These are phyloP conservation scores for Backusella macrospora DNA, from an alignment of 192 early-diverging fungal species.

Conservation along the genomic window DNA sequence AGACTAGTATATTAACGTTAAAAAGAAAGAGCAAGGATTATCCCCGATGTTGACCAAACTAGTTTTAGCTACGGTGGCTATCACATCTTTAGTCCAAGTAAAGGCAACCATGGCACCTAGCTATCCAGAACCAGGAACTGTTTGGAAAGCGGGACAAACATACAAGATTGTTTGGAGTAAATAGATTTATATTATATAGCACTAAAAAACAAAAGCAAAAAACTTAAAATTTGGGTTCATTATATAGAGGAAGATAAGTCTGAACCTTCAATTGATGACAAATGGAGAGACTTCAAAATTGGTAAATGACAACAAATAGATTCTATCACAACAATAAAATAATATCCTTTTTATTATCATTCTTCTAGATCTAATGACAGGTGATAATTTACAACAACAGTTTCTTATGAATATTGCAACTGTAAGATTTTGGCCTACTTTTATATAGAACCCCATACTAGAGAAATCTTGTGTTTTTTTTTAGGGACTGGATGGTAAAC, in stretches of 20 bases:
- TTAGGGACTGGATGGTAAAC: slow-evolving; percentile 29
- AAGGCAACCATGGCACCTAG: slow-evolving; percentile 35
- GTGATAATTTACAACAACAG: slow-evolving; percentile 38
- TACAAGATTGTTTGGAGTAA: slow-evolving; percentile 39
- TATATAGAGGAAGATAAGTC: slow-evolving; percentile 25
- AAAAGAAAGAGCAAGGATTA: neutral
- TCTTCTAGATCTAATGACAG: slow-evolving; percentile 45
- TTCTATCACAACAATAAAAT: no score
- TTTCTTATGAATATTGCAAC: slow-evolving; percentile 33
- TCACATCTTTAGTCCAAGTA: slow-evolving; percentile 12
- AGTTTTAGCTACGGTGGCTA: slow-evolving; percentile 1
- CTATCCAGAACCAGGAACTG: slow-evolving; percentile 35
- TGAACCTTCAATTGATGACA: neutral
- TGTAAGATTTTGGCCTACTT: slow-evolving; percentile 8
- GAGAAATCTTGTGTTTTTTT: neutral
- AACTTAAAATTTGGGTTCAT: neutral
- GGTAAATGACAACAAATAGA: slow-evolving; percentile 15
- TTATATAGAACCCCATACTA: neutral
- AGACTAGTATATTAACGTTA: neutral
- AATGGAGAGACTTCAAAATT: slow-evolving; percentile 38
- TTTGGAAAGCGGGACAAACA: slow-evolving; percentile 32
- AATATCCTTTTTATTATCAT: neutral
- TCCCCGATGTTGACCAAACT: slow-evolving; percentile 1
- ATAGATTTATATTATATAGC: no score
- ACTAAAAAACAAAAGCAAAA: neutral